These are phyloP conservation scores for Aspergillus sp. DNA, from an alignment of 2,329 filamentous ascomycete genomes.

Conservation along the genomic window DNA sequence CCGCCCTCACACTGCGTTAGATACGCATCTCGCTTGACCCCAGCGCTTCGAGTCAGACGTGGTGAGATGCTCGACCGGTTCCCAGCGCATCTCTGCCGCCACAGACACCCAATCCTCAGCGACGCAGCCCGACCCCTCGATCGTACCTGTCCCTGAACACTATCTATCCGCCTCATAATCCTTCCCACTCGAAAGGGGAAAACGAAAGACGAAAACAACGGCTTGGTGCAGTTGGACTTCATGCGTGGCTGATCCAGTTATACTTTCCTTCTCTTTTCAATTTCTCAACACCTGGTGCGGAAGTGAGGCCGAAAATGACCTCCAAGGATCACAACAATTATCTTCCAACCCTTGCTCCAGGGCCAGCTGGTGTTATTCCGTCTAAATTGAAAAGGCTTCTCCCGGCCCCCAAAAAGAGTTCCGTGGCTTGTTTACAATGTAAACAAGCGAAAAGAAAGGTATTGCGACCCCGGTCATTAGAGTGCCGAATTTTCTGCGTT, in stretches of 20 bases:
- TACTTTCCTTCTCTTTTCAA: too few relatives aligned
- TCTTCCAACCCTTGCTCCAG: constrained; percentile 25
- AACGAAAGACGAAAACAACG: neutral
- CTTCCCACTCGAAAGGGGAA: neutral
- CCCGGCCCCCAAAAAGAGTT: constrained; percentile 29
- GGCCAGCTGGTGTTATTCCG: constrained; percentile 14
- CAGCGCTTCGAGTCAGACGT: too few relatives aligned
- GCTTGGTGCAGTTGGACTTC: constrained; percentile 4
- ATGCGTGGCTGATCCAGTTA: too few relatives aligned
- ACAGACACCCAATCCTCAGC: neutral
- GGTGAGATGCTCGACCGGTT: neutral
- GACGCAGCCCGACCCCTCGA: too few relatives aligned
- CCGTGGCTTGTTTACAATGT: constrained; percentile 30
- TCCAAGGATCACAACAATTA: constrained; percentile 15
- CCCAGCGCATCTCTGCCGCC: neutral
- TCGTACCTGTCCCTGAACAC: too few relatives aligned
- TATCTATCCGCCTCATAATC: too few relatives aligned
- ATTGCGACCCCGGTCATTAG: constrained; percentile 1
- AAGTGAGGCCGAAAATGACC: constrained; percentile 8
- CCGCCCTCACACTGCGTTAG: too few relatives aligned
- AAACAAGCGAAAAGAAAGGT: constrained; percentile 35
- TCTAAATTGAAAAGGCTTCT: constrained; percentile 16
- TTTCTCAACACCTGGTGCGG: neutral
- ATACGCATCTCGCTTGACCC: too few relatives aligned
- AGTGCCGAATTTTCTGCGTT: neutral